Conservation (phyloP, 2,329 filamentous ascomycete species). For the Atkinsonella texensis region DNA sequence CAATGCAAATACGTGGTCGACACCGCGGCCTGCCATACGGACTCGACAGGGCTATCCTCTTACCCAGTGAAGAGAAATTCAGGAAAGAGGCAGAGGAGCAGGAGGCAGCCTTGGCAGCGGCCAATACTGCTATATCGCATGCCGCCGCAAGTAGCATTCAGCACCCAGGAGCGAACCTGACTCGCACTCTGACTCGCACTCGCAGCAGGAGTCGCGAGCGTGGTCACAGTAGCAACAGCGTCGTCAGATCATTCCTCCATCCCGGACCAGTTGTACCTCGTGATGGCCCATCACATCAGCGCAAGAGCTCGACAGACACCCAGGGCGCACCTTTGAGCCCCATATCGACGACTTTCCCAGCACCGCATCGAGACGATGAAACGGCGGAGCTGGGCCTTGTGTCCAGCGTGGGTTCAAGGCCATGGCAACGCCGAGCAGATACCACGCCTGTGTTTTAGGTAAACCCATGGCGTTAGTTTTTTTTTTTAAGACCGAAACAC, state of each 20-base stretch:
- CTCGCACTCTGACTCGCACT: constrained; percentile 19
- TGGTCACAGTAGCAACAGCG: constrained; percentile 26
- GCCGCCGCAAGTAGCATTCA: constrained; percentile 19
- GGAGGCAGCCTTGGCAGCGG: constrained; percentile 26
- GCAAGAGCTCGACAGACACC: constrained; percentile 16
- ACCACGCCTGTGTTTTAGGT: constrained; percentile 15
- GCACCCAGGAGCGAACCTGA: constrained; percentile 16
- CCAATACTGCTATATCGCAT: constrained; percentile 23
- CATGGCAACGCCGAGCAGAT: constrained; percentile 16
- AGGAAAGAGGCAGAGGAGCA: constrained; percentile 39
- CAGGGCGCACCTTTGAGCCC: constrained; percentile 7
- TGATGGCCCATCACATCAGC: constrained; percentile 14
- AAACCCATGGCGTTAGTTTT: constrained; percentile 6
- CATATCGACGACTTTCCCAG: constrained; percentile 11
- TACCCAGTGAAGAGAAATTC: constrained; percentile 45
- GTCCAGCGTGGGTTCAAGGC: constrained; percentile 13
- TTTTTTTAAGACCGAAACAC: neutral
- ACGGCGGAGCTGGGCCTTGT: constrained; percentile 16
- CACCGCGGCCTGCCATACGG: constrained; percentile 58
- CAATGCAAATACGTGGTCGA: constrained; percentile 58
- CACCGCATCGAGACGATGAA: constrained; percentile 16
- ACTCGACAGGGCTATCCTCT: constrained; percentile 47
- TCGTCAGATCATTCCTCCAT: constrained; percentile 35
- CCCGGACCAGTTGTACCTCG: constrained; percentile 31
- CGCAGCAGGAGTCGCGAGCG: constrained; percentile 27